Conservation (phyloP, 495 filamentous ascomycete genomes). For the Massariosphaeria phaeospora region DNA sequence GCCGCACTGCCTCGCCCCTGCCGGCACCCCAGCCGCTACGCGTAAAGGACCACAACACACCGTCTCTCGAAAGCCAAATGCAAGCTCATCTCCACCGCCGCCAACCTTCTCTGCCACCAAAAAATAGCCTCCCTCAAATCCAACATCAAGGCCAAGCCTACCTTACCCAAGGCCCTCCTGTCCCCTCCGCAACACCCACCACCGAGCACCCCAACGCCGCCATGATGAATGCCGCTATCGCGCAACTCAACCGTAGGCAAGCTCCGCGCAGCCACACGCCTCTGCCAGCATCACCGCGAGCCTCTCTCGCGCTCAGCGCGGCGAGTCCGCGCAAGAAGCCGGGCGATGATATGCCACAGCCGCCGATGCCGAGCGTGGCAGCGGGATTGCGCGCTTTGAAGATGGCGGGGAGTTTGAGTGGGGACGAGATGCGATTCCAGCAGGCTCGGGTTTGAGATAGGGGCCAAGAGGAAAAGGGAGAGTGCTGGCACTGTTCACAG, state of each 20-base stretch:
- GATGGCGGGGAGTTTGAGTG: slow-evolving; percentile 5
- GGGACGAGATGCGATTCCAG: slow-evolving; percentile 7
- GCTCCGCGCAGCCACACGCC: neutral
- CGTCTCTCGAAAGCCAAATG: neutral
- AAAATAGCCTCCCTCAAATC: neutral
- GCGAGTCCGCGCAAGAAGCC: slow-evolving; percentile 2
- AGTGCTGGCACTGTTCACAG: no score
- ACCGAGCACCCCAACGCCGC: neutral
- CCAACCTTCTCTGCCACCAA: neutral
- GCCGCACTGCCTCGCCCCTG: neutral
- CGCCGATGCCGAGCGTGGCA: neutral
- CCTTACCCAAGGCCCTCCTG: no score
- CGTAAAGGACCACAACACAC: neutral
- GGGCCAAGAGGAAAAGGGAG: no score
- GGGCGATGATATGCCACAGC: neutral
- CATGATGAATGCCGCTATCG: slow-evolving; percentile 13
- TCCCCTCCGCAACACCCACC: neutral
- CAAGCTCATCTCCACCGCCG: neutral
- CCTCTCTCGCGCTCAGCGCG: slow-evolving; percentile 8
- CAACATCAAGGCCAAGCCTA: neutral
- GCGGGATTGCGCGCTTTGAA: slow-evolving; percentile 11
- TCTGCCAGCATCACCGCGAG: slow-evolving; percentile 17
- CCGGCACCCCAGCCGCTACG: neutral
- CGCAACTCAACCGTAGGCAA: slow-evolving; percentile 13
- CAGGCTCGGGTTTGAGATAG: neutral